Evolutionary conservation across 495 filamentous ascomycete genomes (phyloP), one percentile per base, ranked within the genome.

Genomic region (Daldinia decipiens): DNA sequence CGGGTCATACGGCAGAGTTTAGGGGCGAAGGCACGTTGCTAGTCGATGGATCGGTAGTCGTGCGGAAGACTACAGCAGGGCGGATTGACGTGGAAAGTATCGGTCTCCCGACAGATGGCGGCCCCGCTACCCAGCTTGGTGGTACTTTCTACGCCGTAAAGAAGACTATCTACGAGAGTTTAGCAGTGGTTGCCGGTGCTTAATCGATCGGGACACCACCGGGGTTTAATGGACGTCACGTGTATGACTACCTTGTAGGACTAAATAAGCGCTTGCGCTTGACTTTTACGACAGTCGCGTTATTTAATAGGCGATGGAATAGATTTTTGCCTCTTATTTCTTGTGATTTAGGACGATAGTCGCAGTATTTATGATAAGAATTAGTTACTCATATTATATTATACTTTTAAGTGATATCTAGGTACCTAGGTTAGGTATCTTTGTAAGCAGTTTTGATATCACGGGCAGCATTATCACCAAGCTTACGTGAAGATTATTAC

Each of bases 1-100:
- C 90, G 21, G 94, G 95, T 2, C 93, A 97, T 78, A 92, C 84
- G 29, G 95, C 94, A 3, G 95, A 97, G 79, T 98, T 98, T 78
- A 86, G 92, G 32, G 95, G 95, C 17, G 96, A 98, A 78, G 95
- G 95, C 53, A 97, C 92, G 2, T 81, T 98, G 71, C 81, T 99
- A 24, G 89, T 99, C 57, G 94, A 98, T 71, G 92, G 92, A 15
- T 83, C 85, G 5, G 93, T 98, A 5, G 91, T 92, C 6, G 95
- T 99, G 43, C 84, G 93, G 57, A 99, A 99, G 80, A 91, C 88
- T 4, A 91, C 88, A 0, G 92, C 92, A 4, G 96, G 94, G 0
- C 86, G 87, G 74, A 92, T 99, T 63, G 96, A 98, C 80, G 86
- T 98, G 40, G 95, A 98, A 77, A 93, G 92, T 43, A 87, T 91